A percentile compares a stretch with the other conserved stretches of the same genome.
These are phyloP conservation scores for Mortierella hygrophila DNA, from an alignment of 192 early-diverging fungal species.

Conservation along the genomic window DNA sequence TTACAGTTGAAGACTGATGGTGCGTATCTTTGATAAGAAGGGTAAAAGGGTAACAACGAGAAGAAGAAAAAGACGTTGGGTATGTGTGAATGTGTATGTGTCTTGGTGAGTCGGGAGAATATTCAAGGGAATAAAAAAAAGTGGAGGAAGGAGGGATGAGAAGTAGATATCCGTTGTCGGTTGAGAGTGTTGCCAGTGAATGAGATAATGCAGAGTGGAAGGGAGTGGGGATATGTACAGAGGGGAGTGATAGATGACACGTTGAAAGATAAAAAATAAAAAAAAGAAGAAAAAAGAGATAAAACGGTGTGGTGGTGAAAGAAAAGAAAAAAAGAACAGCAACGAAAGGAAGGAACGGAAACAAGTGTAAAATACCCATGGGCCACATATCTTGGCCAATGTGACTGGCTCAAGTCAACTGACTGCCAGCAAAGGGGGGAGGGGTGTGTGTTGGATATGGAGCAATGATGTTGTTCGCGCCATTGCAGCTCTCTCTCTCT, in stretches of 20 bases:
- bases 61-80: conserved; percentile 4
- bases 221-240: not conserved
- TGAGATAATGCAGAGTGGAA: not conserved
- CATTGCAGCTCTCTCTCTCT: not conserved
- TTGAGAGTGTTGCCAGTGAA: not conserved
- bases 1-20: not conserved
- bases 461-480: not conserved
- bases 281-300: not conserved
- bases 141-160: not conserved
- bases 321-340: not conserved
- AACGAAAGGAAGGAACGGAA: not conserved
- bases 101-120: not conserved
- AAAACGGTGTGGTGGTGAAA: not conserved
- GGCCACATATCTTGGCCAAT: not conserved
- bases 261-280: not conserved
- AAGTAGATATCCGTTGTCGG: not conserved
- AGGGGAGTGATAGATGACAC: not conserved
- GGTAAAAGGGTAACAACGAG: not conserved
- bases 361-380: not conserved
- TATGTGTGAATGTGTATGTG: not conserved
- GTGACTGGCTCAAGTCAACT: not conserved
- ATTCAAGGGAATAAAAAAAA: not conserved
- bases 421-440: not conserved
- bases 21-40: not conserved
- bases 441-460: not conserved